Evolutionary conservation across 2,329 filamentous ascomycete genomes (phyloP).

Genomic region (Sphaerulina musiva): DNA sequence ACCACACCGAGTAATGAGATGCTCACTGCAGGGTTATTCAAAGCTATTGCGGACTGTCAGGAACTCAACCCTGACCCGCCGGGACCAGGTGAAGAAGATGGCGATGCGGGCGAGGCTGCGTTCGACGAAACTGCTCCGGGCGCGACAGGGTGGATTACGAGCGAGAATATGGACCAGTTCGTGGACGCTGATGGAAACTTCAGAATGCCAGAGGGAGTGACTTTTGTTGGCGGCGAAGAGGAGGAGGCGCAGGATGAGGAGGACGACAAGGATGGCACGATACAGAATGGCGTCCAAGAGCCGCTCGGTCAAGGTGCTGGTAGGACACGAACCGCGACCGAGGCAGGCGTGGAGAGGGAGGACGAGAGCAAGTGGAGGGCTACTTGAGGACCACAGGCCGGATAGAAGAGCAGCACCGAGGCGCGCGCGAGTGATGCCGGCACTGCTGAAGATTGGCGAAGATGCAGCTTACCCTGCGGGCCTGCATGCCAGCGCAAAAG

Average conservation of each 20-base stretch:
- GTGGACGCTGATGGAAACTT: conserved; percentile 78
- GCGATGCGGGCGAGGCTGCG: conserved; percentile 43
- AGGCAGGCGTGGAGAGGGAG: conserved; percentile 35
- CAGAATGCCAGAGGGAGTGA: conserved; percentile 62
- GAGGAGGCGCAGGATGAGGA: conserved; percentile 38
- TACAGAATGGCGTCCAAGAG: conserved; percentile 15
- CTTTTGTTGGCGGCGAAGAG: conserved; percentile 51
- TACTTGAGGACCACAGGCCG: conserved; percentile 28
- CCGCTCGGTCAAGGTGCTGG: conserved; percentile 32
- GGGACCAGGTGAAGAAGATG: conserved; percentile 42
- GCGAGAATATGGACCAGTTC: conserved; percentile 80
- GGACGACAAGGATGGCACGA: conserved; percentile 26
- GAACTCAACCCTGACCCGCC: conserved; percentile 67
- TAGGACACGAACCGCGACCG: conserved; percentile 35
- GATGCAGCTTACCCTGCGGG: too few relatives aligned
- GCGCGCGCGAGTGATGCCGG: too few relatives aligned
- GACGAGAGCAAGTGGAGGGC: conserved; percentile 50
- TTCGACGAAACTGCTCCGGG: conserved; percentile 58
- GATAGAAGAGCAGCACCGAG: too few relatives aligned
- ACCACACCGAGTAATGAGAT: conserved; percentile 14
- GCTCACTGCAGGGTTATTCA: conserved; percentile 49
- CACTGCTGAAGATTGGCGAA: too few relatives aligned
- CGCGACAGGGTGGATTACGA: conserved; percentile 79
- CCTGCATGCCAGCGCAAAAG: too few relatives aligned
- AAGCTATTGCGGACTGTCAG: conserved; percentile 66